Evolutionary conservation across 257 asterid genomes (phyloP).

Genomic region (Mitragyna speciosa): DNA sequence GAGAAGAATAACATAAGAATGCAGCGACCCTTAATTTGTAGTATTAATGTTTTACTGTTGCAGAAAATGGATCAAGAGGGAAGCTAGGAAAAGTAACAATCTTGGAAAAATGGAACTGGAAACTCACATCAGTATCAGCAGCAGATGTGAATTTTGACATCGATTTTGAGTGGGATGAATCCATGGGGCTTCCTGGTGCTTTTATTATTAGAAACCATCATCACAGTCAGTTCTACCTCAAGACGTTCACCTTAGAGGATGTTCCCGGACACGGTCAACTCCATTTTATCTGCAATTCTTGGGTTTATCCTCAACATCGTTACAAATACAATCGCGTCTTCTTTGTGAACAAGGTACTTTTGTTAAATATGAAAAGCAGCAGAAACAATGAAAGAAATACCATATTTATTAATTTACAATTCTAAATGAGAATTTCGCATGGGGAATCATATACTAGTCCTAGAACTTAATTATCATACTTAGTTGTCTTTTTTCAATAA

Average conservation of each 20-base stretch:
- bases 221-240: conserved; percentile 69
- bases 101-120: conserved; percentile 66
- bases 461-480: neutral
- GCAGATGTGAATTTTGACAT: conserved; percentile 48
- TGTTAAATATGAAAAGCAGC: neutral
- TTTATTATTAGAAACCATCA: conserved; percentile 61
- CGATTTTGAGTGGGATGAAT: conserved; percentile 66
- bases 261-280: conserved; percentile 65
- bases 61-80: conserved; percentile 53
- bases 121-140: conserved; percentile 52
- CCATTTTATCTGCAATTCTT: conserved; percentile 75
- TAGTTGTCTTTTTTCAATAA: neutral
- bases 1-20: neutral
- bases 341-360: conserved; percentile 68
- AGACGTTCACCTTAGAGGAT: conserved; percentile 52
- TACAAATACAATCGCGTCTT: conserved; percentile 65
- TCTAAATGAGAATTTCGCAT: neutral
- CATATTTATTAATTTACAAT: neutral
- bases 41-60: conserved; percentile 1
- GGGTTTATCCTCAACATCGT: conserved; percentile 75
- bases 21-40: conserved; percentile 3
- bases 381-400: neutral
- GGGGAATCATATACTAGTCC: neutral
- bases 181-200: conserved; percentile 77
- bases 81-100: conserved; percentile 64